phyloP scores from a whole-genome alignment of 2,329 filamentous ascomycete species.

The Blumeriella jaapii region DNA sequence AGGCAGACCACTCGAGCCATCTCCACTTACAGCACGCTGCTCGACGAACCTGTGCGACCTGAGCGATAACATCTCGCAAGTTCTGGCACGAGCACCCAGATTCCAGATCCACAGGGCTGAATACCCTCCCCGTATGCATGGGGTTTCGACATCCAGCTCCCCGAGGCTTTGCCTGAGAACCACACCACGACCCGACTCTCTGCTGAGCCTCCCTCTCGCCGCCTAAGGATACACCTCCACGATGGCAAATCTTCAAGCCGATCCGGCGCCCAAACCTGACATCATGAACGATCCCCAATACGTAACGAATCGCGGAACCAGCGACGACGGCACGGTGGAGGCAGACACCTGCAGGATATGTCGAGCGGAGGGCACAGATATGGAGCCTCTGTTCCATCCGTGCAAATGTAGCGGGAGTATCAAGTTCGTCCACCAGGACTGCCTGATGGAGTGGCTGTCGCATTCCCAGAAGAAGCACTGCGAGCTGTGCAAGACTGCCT shows the following conservation, averaged over 20 bases:
- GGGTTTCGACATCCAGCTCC: too few species aligned
- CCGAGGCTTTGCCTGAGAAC: too few species aligned
- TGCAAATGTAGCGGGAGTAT: conserved; percentile 99
- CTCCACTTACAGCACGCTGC: too few species aligned
- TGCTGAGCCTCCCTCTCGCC: not conserved
- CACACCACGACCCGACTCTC: not conserved
- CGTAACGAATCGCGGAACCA: conserved; percentile 29
- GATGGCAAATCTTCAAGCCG: conserved; percentile 13
- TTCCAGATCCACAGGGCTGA: too few species aligned
- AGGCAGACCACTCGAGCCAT: too few species aligned
- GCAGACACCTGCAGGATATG: conserved; percentile 93
- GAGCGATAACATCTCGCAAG: too few species aligned
- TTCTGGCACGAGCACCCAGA: too few species aligned
- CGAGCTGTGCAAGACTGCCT: conserved; percentile 97
- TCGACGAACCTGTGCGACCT: too few species aligned
- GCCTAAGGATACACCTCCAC: not conserved
- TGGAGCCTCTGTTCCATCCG: conserved; percentile 88
- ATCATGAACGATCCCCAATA: conserved; percentile 46
- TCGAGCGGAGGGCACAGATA: conserved; percentile 68
- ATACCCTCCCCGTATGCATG: too few species aligned
- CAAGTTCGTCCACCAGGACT: conserved; percentile 96
- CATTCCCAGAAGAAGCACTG: conserved; percentile 99
- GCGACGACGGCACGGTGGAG: conserved; percentile 24
- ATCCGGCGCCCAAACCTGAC: conserved; percentile 28
- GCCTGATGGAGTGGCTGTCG: conserved; percentile 95